Evolutionary conservation across 768 basidiomycete genomes (phyloP), one percentile per base, ranked within the genome.

Genomic region (Lentinula detonsa): DNA sequence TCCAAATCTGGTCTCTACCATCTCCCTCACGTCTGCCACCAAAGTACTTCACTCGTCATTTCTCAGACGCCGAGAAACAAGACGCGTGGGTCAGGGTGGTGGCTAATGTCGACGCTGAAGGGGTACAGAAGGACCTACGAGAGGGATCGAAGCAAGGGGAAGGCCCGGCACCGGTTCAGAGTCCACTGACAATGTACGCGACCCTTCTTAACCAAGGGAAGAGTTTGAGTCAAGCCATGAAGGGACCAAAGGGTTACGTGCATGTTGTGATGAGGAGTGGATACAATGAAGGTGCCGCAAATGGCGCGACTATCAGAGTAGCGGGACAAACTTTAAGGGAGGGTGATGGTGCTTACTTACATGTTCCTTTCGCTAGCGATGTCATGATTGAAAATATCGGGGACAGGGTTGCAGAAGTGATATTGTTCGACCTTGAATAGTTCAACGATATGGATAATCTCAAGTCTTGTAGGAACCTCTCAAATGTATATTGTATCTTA

Each of bases 211-310:
- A 83, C 0, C 76, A 81, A 0, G 80, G 79, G 2, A 76, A 77
- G 59, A 80, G 76, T 10, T 66, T 94, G 57, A 71, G 76, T 61
- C 82, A 87, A 68, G 72, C 68, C 8, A 75, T 94, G 48, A 71
- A 72, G 33, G 77, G 75, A 2, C 74, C 68, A 67, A 90, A 91
- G 68, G 88, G 83, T 2, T 96, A 95, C 69, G 73, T 96, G 21
- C 96, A 98, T 65, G 81, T 94, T 51, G 79, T 94, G 54, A 94
- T 96, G 76, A 89, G 81, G 5, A 86, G 86, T 31, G 94, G 93
- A 2, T 96, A 91, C 72, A 89, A 91, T 63, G 67, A 81, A 0
- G 78, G 79, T 1, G 67, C 73, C 34, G 80, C 86, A 0, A 72
- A 66, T 1, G 93, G 91, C 0, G 86, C 84, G 0, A 74, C 72